These are phyloP conservation scores for Gymnopus androsaceus DNA, from an alignment of 1,284 basidiomycete species.

Conservation along the genomic window DNA sequence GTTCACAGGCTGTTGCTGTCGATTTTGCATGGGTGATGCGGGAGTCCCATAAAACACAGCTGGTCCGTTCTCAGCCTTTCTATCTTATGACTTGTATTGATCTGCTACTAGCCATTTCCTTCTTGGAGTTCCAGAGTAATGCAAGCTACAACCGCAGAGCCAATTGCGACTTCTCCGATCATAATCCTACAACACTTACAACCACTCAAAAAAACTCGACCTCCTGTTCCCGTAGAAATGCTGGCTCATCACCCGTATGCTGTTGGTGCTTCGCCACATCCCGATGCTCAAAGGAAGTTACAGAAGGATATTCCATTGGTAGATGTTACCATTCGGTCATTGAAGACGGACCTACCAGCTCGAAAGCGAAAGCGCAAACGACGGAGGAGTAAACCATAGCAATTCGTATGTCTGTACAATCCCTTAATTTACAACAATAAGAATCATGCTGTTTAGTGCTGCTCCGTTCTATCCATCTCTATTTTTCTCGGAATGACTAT, in stretches of 20 bases:
- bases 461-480: neutral
- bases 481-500: too few species aligned
- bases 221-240: constrained; percentile 3
- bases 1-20: constrained; percentile 2
- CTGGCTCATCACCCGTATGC: constrained; percentile 6
- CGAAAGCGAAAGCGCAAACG: neutral
- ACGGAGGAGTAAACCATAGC: neutral
- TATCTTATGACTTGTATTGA: neutral
- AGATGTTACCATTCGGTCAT: neutral
- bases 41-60: neutral
- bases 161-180: neutral
- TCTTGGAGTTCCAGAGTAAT: neutral
- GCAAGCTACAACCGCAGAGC: neutral
- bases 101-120: constrained; percentile 1
- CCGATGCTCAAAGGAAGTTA: neutral
- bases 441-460: neutral
- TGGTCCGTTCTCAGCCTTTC: neutral
- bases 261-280: neutral
- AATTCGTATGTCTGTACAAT: too few species aligned
- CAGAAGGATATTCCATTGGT: neutral
- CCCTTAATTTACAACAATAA: too few species aligned
- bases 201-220: neutral
- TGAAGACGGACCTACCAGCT: neutral
- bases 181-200: neutral
- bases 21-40: constrained; percentile 9